These are phyloP conservation scores for Myxozyma sirexii DNA, from an alignment of 805 yeast genomes.

Conservation along the genomic window DNA sequence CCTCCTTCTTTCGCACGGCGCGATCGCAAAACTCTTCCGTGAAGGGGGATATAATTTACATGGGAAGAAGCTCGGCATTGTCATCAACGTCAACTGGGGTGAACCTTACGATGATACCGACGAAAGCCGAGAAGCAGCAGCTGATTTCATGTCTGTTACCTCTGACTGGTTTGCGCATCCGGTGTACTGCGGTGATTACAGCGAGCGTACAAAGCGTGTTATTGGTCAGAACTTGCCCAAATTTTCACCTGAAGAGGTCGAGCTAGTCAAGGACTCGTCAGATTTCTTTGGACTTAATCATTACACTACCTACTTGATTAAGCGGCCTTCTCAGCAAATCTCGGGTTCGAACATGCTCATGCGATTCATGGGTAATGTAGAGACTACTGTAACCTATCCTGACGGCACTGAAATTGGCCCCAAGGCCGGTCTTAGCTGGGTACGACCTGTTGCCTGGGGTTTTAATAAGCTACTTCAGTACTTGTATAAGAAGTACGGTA, in stretches of 20 bases:
- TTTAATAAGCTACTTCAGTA: conserved; percentile 38
- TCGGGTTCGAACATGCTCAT: conserved; percentile 40
- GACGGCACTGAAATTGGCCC: conserved; percentile 36
- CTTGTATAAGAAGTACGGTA: conserved; percentile 39
- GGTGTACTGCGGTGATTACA: conserved; percentile 43
- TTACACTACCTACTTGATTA: conserved; percentile 9
- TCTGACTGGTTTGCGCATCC: conserved; percentile 43
- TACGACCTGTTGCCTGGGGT: conserved; percentile 36
- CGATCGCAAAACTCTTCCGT: conserved; percentile 38
- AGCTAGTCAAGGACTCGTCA: conserved; percentile 37
- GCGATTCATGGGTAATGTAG: conserved; percentile 37
- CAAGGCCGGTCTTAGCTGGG: conserved; percentile 40
- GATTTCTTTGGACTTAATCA: conserved; percentile 41
- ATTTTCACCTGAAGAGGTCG: conserved; percentile 40
- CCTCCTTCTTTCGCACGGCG: conserved; percentile 39
- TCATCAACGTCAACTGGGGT: conserved; percentile 41
- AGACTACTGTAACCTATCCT: conserved; percentile 38
- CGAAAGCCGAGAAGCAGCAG: conserved; percentile 40
- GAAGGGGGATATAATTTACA: conserved; percentile 38
- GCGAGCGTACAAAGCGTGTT: conserved; percentile 37
- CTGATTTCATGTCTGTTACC: conserved; percentile 38
- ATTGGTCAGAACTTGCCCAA: conserved; percentile 35
- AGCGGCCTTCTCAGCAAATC: conserved; percentile 39
- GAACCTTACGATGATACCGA: conserved; percentile 37
- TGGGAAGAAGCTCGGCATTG: conserved; percentile 41